Conservation (phyloP, 495 filamentous ascomycete species). For the Penicillium simplicissimum region DNA sequence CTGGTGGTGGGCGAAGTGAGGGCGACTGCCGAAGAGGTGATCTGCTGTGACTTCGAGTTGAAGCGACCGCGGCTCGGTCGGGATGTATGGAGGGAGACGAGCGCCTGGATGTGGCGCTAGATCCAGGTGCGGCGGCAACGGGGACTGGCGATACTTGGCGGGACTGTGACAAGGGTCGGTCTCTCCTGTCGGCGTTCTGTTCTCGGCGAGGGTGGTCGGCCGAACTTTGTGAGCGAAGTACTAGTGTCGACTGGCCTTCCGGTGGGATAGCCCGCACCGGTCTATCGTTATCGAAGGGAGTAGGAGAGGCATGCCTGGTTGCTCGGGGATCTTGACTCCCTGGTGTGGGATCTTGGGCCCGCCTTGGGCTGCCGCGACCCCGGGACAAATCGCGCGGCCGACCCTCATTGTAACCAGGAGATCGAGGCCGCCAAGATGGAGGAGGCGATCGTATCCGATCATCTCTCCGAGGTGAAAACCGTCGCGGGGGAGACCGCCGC, state of each 20-base stretch:
- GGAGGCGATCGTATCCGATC: slow-evolving; percentile 45
- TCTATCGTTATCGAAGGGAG: slow-evolving; percentile 21
- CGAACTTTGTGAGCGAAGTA: slow-evolving; percentile 16
- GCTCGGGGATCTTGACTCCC: slow-evolving; percentile 31
- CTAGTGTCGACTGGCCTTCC: not conserved
- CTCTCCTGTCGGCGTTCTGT: slow-evolving; percentile 5
- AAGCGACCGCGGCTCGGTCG: slow-evolving; percentile 20
- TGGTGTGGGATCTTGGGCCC: slow-evolving; percentile 38
- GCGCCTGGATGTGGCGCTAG: slow-evolving; percentile 29
- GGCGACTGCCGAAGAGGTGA: slow-evolving; percentile 22
- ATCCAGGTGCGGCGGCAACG: slow-evolving; percentile 17
- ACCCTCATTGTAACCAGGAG: slow-evolving; percentile 38
- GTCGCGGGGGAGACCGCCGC: slow-evolving; percentile 43
- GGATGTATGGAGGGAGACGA: slow-evolving; percentile 32
- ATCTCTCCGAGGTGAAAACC: slow-evolving; percentile 44
- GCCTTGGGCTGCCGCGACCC: slow-evolving; percentile 35
- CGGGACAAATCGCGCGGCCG: slow-evolving; percentile 37
- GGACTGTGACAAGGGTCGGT: slow-evolving; percentile 12
- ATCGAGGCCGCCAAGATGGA: slow-evolving; percentile 46
- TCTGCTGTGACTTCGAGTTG: slow-evolving; percentile 19
- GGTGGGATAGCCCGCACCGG: slow-evolving; percentile 32
- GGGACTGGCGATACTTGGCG: slow-evolving; percentile 27
- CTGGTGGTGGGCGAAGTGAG: slow-evolving; percentile 9
- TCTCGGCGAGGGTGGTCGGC: slow-evolving; percentile 18
- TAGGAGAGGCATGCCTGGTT: slow-evolving; percentile 25